Base-by-base conservation (phyloP, 306 rosid genomes). In the Cucumis hystrix region DNA sequence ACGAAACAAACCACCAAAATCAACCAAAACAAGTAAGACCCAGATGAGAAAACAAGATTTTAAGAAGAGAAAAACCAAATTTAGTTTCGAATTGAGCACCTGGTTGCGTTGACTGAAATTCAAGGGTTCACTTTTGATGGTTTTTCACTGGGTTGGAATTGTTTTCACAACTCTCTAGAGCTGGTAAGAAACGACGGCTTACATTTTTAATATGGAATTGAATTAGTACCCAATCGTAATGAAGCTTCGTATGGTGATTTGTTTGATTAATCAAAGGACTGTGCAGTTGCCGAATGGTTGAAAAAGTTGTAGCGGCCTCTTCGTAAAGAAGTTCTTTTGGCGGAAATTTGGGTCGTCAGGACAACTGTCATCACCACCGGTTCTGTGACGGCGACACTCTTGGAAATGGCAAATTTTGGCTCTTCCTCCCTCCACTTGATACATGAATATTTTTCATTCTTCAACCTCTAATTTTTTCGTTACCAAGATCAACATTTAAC, bases 31-130 rank as follows among this genome's bases (percentile, higher is more conserved):
- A 25, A 28, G 43, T 76, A 75, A 81, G 76, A 83, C 57, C 28
- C 77, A 79, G 69, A 74, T 80, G 64, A 71, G 71, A 28, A 43
- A 57, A 40, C 55, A 9, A 39, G 60, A 57, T 74, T 23, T 8
- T 23, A 10, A 52, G 41, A 49, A 51, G 76, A 72, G 16, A 72
- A 4, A 28, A 72, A 15, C 60, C 14, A 33, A 55, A 28, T 72
- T 51, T 51, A 16, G 54, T 39, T 35, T 43, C 63, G 15, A 54
- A 16, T 15, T 43, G 49, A 4, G 37, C 39, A 37, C 9, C 33
- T 10, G 6, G 20, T 30, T 37, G 66, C 18, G 7, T 28, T 62
- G 82, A 59, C 82, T 45, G 63, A 40, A 17, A 40, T 3, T 47
- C 16, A 5, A 47, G 13, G 70, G 14, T 20, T 47, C 54, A 47